Percentiles rank a stretch among this genome's conserved stretches.
phyloP scores from a whole-genome alignment of 2,329 filamentous ascomycete species.

The Penicillium sp. region DNA sequence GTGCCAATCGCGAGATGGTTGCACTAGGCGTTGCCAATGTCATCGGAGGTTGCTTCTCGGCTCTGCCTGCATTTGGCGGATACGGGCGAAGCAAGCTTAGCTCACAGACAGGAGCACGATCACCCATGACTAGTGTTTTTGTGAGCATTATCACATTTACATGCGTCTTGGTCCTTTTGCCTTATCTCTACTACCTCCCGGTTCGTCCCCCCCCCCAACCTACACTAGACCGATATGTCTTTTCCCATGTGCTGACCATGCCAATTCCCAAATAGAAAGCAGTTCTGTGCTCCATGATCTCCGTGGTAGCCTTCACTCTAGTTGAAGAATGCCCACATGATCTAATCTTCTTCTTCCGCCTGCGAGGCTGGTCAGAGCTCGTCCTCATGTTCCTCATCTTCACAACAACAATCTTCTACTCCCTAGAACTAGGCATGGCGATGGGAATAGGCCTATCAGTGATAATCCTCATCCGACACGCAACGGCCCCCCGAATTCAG shows the following conservation, averaged over 20 bases:
- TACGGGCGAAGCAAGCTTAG: slow-evolving; percentile 97
- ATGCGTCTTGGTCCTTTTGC: slow-evolving; percentile 77
- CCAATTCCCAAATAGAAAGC: slow-evolving; percentile 65
- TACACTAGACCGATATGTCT: no score
- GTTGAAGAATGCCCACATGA: slow-evolving; percentile 95
- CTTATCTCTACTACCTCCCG: slow-evolving; percentile 94
- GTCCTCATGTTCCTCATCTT: slow-evolving; percentile 88
- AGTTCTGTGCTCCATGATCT: slow-evolving; percentile 89
- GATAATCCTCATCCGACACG: slow-evolving; percentile 83
- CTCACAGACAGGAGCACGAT: slow-evolving; percentile 84
- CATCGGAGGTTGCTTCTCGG: slow-evolving; percentile 88
- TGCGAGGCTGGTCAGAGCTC: slow-evolving; percentile 83
- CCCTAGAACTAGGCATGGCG: slow-evolving; percentile 87
- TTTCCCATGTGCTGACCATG: background rate
- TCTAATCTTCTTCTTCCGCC: slow-evolving; percentile 81
- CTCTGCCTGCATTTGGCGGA: slow-evolving; percentile 89
- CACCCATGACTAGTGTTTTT: slow-evolving; percentile 89
- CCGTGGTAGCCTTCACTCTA: slow-evolving; percentile 88
- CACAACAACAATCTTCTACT: slow-evolving; percentile 89
- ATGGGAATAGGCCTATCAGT: slow-evolving; percentile 89
- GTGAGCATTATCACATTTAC: slow-evolving; percentile 79
- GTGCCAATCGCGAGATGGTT: slow-evolving; percentile 89
- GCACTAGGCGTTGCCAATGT: slow-evolving; percentile 88
- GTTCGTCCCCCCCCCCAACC: slow-evolving; percentile 55
- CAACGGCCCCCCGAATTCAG: slow-evolving; percentile 89